A percentile compares a stretch with the other conserved stretches of the same genome.
These are phyloP conservation scores for Tetrahymena elliotti DNA, from an alignment of 73 alveolate genomes.

Conservation along the genomic window DNA sequence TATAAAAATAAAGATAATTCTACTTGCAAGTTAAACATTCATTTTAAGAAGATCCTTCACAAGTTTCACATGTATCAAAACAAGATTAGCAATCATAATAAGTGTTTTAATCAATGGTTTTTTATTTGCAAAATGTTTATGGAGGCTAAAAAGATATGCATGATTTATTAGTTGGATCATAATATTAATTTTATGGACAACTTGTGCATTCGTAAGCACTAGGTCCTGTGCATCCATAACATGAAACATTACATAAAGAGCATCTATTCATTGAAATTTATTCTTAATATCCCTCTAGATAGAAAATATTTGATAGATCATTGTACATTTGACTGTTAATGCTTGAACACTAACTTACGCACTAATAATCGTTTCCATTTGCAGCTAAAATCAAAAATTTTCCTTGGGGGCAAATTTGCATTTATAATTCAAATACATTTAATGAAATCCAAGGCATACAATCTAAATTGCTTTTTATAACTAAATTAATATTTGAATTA, in stretches of 20 bases:
- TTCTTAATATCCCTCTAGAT: neutral
- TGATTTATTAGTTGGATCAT: neutral
- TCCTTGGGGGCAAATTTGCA: neutral
- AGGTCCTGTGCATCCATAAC: neutral
- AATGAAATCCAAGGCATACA: neutral
- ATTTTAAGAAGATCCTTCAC: neutral
- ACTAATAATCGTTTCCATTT: neutral
- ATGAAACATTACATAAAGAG: neutral
- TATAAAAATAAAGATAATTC: neutral
- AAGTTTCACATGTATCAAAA: neutral
- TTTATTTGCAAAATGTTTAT: neutral
- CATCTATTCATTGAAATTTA: neutral
- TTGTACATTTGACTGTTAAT: neutral
- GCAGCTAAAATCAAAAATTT: neutral
- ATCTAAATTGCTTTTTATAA: neutral
- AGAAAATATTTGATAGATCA: neutral
- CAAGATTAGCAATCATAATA: neutral
- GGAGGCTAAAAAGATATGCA: neutral
- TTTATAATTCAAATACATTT: neutral
- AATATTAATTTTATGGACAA: neutral
- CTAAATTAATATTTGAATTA: neutral
- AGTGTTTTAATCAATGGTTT: neutral
- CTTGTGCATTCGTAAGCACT: neutral
- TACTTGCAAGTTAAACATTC: neutral
- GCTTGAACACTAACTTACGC: neutral